Percentiles rank a stretch among this genome's conserved stretches.
Conservation (phyloP, 164 flowering plant species). For the Litsea cubeba region DNA sequence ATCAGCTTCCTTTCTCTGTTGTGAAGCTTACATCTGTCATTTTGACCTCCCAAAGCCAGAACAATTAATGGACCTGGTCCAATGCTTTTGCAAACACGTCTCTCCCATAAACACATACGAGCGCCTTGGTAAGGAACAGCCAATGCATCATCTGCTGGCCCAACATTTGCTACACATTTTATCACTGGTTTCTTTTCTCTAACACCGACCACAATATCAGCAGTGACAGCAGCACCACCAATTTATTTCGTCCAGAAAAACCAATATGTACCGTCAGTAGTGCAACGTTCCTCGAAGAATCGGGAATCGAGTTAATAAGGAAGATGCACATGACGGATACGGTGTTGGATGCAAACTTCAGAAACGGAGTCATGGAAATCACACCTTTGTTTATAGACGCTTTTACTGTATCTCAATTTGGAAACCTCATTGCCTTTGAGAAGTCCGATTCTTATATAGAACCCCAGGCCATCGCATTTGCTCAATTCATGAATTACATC, state of each 20-base stretch:
- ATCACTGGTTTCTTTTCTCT: not conserved
- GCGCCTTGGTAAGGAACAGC: not conserved
- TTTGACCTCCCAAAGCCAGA: too few species aligned
- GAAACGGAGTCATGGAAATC: slow-evolving; percentile 24
- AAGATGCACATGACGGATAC: slow-evolving; percentile 2
- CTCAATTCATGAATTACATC: not conserved
- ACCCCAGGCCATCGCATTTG: too few species aligned
- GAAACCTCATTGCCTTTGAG: slow-evolving; percentile 15
- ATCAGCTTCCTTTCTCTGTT: slow-evolving; percentile 11
- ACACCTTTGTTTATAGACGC: slow-evolving; percentile 17
- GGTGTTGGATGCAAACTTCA: slow-evolving; percentile 23
- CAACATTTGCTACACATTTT: too few species aligned
- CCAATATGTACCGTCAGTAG: not conserved
- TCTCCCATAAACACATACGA: too few species aligned
- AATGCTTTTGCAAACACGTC: too few species aligned
- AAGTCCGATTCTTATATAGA: too few species aligned
- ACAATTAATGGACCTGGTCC: too few species aligned
- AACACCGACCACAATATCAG: too few species aligned
- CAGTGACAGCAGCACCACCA: not conserved
- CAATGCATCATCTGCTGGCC: too few species aligned
- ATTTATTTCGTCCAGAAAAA: not conserved
- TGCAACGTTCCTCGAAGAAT: not conserved
- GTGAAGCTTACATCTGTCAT: not conserved
- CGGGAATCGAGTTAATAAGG: not conserved
- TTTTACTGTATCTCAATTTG: slow-evolving; percentile 15